Evolutionary conservation across 495 filamentous ascomycete genomes (phyloP), one percentile per base, ranked within the genome.

Genomic region (Xylaria palmicola): DNA sequence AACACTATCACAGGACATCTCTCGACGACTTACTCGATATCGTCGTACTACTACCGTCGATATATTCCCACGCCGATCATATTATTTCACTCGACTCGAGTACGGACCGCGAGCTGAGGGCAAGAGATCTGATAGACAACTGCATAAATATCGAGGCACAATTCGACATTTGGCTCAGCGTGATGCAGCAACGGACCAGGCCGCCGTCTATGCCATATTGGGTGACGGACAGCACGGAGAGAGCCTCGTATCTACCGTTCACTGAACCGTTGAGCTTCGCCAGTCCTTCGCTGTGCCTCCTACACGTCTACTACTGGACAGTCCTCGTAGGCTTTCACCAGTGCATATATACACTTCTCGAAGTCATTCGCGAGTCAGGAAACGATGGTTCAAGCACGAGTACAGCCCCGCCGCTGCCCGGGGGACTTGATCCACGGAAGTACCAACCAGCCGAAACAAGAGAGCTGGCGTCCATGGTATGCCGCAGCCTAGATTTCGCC

Each of bases 11-110:
- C 27, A 74, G 77, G 50, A 75, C 77, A 29, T 41, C 65, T 45
- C 65, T 81, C 30, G 79, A 81, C 59, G 65, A 65, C 20, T 69
- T 81, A 15, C 65, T 81, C 58, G 78, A 80, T 59, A 70, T 73
- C 51, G 63, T 76, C 22, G 68, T 71, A 27, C 62, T 72, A 1
- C 55, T 81, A 6, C 78, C 79, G 1, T 63, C 69, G 6, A 64
- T 79, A 40, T 70, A 73, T 45, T 65, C 66, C 13, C 73, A 72
- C 15, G 67, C 70, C 0, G 77, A 78, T 49, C 67, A 63, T 17
- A 70, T 77, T 50, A 40, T 66, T 6, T 45, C 60, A 20, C 65
- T 68, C 40, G 63, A 70, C 3, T 65, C 65, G n/a, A 73, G 67
- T 4, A 17, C 66, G 1, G 45, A 68, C 10, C 74, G 76, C 34